Evolutionary conservation across 2,329 filamentous ascomycete genomes (phyloP), one percentile per base, ranked within the genome.

Genomic region (Aspergillus novoparasiticus): DNA sequence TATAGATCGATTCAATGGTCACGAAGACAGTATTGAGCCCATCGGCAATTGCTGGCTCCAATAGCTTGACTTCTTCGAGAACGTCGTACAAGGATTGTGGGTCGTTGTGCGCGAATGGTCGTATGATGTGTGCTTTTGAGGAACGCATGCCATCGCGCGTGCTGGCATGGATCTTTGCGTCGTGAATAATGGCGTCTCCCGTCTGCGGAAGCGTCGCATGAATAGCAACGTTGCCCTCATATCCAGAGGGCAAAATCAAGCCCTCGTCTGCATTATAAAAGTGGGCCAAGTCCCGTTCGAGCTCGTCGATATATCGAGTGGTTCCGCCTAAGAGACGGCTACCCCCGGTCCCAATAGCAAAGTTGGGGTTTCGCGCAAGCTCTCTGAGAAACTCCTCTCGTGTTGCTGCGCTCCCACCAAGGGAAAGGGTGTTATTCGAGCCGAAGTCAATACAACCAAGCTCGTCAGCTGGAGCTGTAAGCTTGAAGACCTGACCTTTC

Each of bases 161-260:
- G 63, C 87, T 90, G 0, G 89, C 90, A 67, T 91, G 90, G 6
- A 91, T 84, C 30, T 87, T 79, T 70, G 87, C 87, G 64, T 92
- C 89, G 65, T 89, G 87, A 0, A 92, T 74, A 19, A 92, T 79
- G 0, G 80, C 70, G 68, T 88, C 86, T 0, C 81, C 83, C 0
- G 72, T 74, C 63, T 84, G 84, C 6, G 85, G 83, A 1, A 84
- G 77, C 54, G 81, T 84, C 14, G 78, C 72, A 34, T 87, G 82
- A 2, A 88, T 73, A 0, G 84, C 86, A 0, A 81, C 78, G 65
- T 88, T 88, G 8, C 85, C 86, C 60, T 87, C 85, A 55, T 83
- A 85, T 0, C 85, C 86, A 0, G 85, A 86, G 58, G 84, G 83
- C 64, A 85, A 82, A 0, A 89, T 75, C 1, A 88, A 70, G 0